Evolutionary conservation across 2,329 filamentous ascomycete genomes (phyloP), one percentile per base, ranked within the genome.

Genomic region (Penicillium thymicola): DNA sequence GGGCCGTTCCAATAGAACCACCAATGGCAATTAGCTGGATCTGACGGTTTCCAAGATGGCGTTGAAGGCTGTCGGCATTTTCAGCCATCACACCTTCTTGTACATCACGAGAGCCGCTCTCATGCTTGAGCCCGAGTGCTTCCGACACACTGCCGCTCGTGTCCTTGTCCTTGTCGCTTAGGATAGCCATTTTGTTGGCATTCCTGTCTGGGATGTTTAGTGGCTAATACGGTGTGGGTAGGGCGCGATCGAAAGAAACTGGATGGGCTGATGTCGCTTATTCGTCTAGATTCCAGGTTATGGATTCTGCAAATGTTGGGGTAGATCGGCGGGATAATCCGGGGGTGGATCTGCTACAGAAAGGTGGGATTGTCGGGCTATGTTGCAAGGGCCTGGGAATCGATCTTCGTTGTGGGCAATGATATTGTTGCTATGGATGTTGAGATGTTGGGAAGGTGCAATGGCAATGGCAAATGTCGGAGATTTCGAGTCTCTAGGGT

Each of bases 21-120:
- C 75, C 75, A 43, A 76, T 76, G 28, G 73, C 75, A 45, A 77
- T 70, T 11, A 71, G 50, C 41, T 66, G 64, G 23, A 66, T 65
- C 30, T 66, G 64, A 36, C 64, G 64, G 18, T 66, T 66, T 18
- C 59, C 62, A 10, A 66, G 50, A 47, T 66, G 64, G 37, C 64
- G 61, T 41, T 66, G 62, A 34, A 66, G 61, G 28, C 61, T 58
- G 30, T 65, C 64, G 21, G 59, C 62, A 47, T 66, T 66, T 28
- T 56, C 67, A 5, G 68, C 67, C 45, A 72, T 70, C 25, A 63
- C n/a, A 37, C 64, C 64, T 34, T 65, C 60, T 28, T 66, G 61
- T 21, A 64, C 62, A 55, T 66, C 62, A 23, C 61, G 56, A 13
- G 56, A 54, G 2, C 56, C 56, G 5, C 51, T 54, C 18, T 60